Base-by-base conservation (phyloP, 345 rosid genomes). In the Litchi chinensis region DNA sequence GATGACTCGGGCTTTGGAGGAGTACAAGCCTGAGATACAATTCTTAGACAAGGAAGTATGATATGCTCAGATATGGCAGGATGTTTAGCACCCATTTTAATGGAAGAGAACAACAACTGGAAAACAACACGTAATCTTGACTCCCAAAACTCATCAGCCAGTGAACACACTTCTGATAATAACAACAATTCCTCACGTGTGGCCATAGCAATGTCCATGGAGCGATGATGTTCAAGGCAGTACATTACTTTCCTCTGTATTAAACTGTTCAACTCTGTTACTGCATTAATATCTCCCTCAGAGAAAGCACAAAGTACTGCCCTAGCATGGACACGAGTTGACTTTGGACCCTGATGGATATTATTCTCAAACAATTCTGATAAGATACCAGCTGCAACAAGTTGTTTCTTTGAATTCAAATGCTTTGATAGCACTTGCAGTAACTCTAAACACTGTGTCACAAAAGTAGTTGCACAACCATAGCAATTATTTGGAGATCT, bases 151-250 rank as follows among this genome's bases (percentile, higher is more conserved):
- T 96, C 98, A 88, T 96, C 99, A 76, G 95, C 90, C 83, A 94
- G 85, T 41, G 99, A 93, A 86, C 97, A 96, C 77, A 94, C 97
- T 84, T 96, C 99, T 56, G 99, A 96, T 79, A 96, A 97, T 87
- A 96, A 85, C 81, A 91, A 83, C 86, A 96, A 76, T 84, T 96
- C 99, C 82, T 96, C 98, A 75, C 97, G 97, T 84, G 93, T 93
- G 74, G 97, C 93, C 22, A 93, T 80, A 21, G 98, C 97, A 83
- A 94, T 87, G 82, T 96, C 99, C 97, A 96, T 93, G 86, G 99
- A 94, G 40, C 97, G 97, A 83, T 96, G 98, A 88, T 96, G 98
- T 77, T 96, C 99, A 82, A 96, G 95, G 87, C 98, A 94, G 87
- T 96, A 96, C 93, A 84, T 90, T 68, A 96, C 98, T 84, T 96